Percentiles rank a stretch among this genome's conserved stretches.
phyloP scores from a whole-genome alignment of 192 early-diverging fungal genomes.

The Umbelopsis sp. region DNA sequence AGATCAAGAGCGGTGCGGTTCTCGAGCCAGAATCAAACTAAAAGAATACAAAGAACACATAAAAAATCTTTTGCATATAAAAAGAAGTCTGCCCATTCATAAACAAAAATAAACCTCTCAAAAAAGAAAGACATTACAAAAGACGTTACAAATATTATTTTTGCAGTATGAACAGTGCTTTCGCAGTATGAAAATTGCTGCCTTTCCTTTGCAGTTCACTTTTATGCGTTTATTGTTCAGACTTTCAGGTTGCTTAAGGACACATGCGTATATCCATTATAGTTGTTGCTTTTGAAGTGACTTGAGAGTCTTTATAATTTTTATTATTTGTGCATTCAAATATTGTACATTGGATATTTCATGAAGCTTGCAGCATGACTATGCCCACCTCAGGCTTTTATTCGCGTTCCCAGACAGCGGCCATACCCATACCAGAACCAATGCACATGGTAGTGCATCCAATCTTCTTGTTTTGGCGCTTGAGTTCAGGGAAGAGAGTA shows the following conservation, averaged over 20 bases:
- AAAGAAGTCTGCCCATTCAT: conserved; percentile 6
- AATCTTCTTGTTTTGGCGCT: conserved; percentile 81
- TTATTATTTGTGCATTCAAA: conserved; percentile 27
- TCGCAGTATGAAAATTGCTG: background rate
- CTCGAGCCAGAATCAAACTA: conserved; percentile 61
- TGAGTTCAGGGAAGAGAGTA: conserved; percentile 91
- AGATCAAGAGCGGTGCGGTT: conserved; percentile 82
- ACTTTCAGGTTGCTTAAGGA: too few relatives aligned
- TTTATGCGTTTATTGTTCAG: too few relatives aligned
- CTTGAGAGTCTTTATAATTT: background rate
- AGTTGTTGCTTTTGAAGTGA: too few relatives aligned
- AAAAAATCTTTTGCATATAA: conserved; percentile 20
- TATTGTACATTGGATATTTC: conserved; percentile 1
- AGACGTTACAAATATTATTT: background rate
- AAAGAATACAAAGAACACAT: conserved; percentile 4
- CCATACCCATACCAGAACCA: conserved; percentile 85
- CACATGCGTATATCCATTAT: too few relatives aligned
- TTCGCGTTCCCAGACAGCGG: conserved; percentile 83
- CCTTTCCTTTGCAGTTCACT: too few relatives aligned
- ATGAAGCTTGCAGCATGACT: background rate
- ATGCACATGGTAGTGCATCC: conserved; percentile 94
- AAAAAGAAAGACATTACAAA: conserved; percentile 26
- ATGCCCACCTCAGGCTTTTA: conserved; percentile 1
- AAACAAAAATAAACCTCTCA: conserved; percentile 6
- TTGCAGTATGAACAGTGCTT: background rate